Base-by-base conservation (phyloP, 805 yeast species). In the Lipomyces oligophaga region DNA sequence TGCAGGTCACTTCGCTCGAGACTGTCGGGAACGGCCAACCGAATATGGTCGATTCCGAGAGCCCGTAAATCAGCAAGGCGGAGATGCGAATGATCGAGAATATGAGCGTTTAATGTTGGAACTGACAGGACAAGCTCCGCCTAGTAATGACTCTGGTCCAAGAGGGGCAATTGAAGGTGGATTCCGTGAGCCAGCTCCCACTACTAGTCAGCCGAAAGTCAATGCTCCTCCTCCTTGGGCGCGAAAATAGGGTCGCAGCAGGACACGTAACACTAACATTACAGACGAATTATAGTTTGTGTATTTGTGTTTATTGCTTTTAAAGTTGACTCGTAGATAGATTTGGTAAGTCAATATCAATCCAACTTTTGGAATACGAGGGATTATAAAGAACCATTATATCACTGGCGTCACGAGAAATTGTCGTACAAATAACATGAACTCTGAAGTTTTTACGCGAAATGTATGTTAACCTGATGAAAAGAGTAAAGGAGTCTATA, bases 381-480 rank as follows among this genome's bases (percentile, higher is more conserved):
- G 11, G 16, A 18, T 33, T 15, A 11, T 33, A 11, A 13, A 33
- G 10, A 7, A 18, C 36, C 15, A 18, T 33, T 11, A n/a, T 18
- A 15, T 11, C 15, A 10, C 20, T 11, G 16, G 36, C 36, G 13
- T 8, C 8, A 26, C 30, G 30, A 8, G 30, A 8, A 26, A 26
- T 10, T 26, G 30, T 13, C 13, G 30, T 26, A 10, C 21, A 8
- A 11, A 5, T 16, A 10, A 34, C 8, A 16, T 34, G 37, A 10
- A 8, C 21, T 34, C 8, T 16, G 21, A 15, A 16, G 6, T n/a
- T 15, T n/a, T 45, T 70, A 89, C 47, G 96, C 96, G 69, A 93
- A 93, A 67, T 90, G 97, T 51, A 93, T 85, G 35, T 97, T 97
- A 38, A 86, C 96, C 67, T 90, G 93, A 68, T 93, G 96, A 74